Evolutionary conservation across 257 asterid genomes (phyloP), one percentile per base, ranked within the genome.

Genomic region (Solanum ahanhuiri): DNA sequence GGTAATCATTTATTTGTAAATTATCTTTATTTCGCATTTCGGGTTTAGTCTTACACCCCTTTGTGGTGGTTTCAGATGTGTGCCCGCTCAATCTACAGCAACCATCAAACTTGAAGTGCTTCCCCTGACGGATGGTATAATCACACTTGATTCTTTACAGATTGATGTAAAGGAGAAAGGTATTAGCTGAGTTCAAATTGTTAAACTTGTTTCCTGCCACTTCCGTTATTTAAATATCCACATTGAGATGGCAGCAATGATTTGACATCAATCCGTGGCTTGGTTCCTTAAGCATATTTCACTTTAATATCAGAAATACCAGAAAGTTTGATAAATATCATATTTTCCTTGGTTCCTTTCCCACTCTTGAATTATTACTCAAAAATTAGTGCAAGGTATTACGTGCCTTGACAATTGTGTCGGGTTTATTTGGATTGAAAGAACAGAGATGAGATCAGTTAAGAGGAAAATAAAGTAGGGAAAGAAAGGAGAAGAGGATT

Each of bases 71-170:
- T 37, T 87, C 90, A 91, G 99, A 90, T 92, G 95, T 17, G 94
- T 97, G 82, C 99, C 99, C 85, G 86, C 99, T 87, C 96, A 93
- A 86, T 95, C 99, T 83, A 93, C 94, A 9, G 95, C 99, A 83
- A 94, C 98, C 69, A 94, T 97, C 90, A 97, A 97, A 93, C 98
- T 97, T 85, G 99, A 95, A 92, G 97, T 97, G 63, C 99, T 97
- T 71, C 99, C 99, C 34, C 85, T 97, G 91, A 97, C 97, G 12
- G 99, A 97, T 92, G 99, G 98, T 82, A 97, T 95, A 87, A 95
- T 97, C 90, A 93, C 98, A 54, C 98, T 97, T 57, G 98, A 97
- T 93, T 95, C 99, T 90, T 94, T 97, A 85, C 95, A 91, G 88
- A 92, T 97, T 64, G 95, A 92, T 90, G 96, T 94, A 20, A 94